phyloP scores from a whole-genome alignment of 2,329 filamentous ascomycete genomes.

The Paraconiothyrium brasiliense region DNA sequence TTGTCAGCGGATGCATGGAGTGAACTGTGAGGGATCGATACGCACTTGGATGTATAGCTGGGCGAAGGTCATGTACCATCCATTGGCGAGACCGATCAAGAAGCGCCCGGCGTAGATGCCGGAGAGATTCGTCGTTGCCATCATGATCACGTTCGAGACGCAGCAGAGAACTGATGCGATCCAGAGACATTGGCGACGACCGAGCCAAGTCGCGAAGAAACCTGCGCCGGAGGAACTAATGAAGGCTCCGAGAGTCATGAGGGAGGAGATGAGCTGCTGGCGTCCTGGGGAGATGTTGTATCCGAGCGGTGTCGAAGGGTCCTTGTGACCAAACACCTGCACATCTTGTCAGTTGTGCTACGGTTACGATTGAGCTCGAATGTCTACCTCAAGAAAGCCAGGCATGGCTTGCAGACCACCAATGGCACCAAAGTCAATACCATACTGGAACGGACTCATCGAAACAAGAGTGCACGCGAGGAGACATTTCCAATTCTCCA shows the following conservation, averaged over 20 bases:
- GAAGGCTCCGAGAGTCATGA: slow-evolving; percentile 59
- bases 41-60: slow-evolving; percentile 60
- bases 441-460: slow-evolving; percentile 63
- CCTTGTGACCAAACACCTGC: slow-evolving; percentile 42
- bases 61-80: slow-evolving; percentile 65
- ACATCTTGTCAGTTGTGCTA: slow-evolving; percentile 7
- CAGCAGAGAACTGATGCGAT: slow-evolving; percentile 60
- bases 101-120: slow-evolving; percentile 65
- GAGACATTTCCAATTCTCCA: slow-evolving; percentile 59
- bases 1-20: not conserved
- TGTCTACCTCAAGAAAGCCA: slow-evolving; percentile 57
- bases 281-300: slow-evolving; percentile 56
- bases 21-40: not conserved
- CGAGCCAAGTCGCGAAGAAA: slow-evolving; percentile 45
- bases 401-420: slow-evolving; percentile 62
- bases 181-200: slow-evolving; percentile 57
- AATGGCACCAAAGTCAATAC: slow-evolving; percentile 62
- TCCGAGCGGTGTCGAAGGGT: slow-evolving; percentile 45
- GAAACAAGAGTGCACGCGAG: slow-evolving; percentile 60
- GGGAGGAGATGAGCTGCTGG: slow-evolving; percentile 56
- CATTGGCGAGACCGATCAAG: slow-evolving; percentile 63
- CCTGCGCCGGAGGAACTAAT: slow-evolving; percentile 54
- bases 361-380: slow-evolving; percentile 6
- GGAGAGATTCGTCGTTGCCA: slow-evolving; percentile 62
- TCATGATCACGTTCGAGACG: slow-evolving; percentile 61